phyloP scores from a whole-genome alignment of 2,329 filamentous ascomycete species.

The Seiridium cupressi region DNA sequence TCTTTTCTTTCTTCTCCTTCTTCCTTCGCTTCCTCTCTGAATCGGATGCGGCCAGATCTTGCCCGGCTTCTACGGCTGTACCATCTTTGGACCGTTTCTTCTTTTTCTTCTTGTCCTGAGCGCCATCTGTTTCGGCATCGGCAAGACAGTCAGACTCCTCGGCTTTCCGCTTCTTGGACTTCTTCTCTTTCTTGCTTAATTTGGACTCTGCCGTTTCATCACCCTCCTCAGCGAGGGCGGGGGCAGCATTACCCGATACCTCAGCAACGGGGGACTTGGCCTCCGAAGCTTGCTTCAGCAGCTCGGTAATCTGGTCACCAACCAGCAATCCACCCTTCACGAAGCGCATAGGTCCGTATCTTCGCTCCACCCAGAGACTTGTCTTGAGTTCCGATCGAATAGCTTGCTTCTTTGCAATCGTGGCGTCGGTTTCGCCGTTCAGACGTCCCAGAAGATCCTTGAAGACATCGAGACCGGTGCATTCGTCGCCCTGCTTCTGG shows the following conservation, averaged over 20 bases:
- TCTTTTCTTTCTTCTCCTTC: constrained; percentile 24
- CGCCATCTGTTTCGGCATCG: constrained; percentile 30
- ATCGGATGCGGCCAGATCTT: constrained; percentile 21
- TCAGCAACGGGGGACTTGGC: constrained; percentile 37
- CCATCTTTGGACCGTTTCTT: constrained; percentile 31
- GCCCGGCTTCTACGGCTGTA: constrained; percentile 13
- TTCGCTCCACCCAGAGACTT: constrained; percentile 69
- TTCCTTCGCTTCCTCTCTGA: constrained; percentile 30
- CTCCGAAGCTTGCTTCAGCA: constrained; percentile 34
- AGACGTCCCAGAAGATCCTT: constrained; percentile 82
- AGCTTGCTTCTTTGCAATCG: constrained; percentile 68
- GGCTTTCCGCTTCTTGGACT: constrained; percentile 37
- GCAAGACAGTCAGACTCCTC: constrained; percentile 27
- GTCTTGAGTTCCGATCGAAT: constrained; percentile 69
- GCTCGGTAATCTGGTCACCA: constrained; percentile 53
- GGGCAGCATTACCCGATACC: constrained; percentile 10
- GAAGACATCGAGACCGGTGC: constrained; percentile 84
- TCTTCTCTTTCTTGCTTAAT: constrained; percentile 27
- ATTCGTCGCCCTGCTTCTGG: constrained; percentile 68
- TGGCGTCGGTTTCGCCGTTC: constrained; percentile 81
- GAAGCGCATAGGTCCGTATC: constrained; percentile 81
- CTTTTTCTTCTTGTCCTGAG: constrained; percentile 32
- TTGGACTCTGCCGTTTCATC: neutral
- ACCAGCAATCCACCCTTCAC: constrained; percentile 76
- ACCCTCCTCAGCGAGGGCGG: constrained; percentile 9